Percentiles rank a stretch among this genome's conserved stretches.
These are phyloP conservation scores for Cyphellophora europaea DNA, from an alignment of 2,329 filamentous ascomycete genomes.

Conservation along the genomic window DNA sequence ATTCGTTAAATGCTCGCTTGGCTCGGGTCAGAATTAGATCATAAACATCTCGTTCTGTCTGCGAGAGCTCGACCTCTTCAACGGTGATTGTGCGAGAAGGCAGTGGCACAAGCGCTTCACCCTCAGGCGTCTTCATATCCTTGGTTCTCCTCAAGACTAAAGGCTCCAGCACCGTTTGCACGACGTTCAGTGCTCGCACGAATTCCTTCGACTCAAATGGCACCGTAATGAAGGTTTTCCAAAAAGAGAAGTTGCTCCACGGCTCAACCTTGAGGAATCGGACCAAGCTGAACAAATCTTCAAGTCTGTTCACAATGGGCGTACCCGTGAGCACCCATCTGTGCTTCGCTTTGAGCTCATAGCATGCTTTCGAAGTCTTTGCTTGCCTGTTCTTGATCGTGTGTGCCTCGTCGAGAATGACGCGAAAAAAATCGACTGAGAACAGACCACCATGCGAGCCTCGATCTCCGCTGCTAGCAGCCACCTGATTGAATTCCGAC, in stretches of 20 bases:
- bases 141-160: constrained; percentile 93
- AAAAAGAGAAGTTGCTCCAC: constrained; percentile 98
- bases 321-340: constrained; percentile 93
- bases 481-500: constrained; percentile 75
- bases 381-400: constrained; percentile 83
- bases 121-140: constrained; percentile 92
- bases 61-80: constrained; percentile 75
- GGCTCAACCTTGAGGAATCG: constrained; percentile 90
- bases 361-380: constrained; percentile 92
- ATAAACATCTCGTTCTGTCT: constrained; percentile 82
- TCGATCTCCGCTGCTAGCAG: constrained; percentile 55
- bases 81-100: constrained; percentile 77
- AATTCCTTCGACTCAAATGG: constrained; percentile 96
- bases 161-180: constrained; percentile 92
- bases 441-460: constrained; percentile 67
- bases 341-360: constrained; percentile 75
- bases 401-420: constrained; percentile 93
- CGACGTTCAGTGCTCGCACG: constrained; percentile 84
- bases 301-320: constrained; percentile 89
- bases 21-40: constrained; percentile 79
- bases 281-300: constrained; percentile 89
- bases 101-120: constrained; percentile 69
- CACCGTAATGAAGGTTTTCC: constrained; percentile 96
- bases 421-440: constrained; percentile 84
- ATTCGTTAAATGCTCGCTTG: constrained; percentile 74